Conservation (phyloP, 1,284 basidiomycete species). For the Marasmius oreades region DNA sequence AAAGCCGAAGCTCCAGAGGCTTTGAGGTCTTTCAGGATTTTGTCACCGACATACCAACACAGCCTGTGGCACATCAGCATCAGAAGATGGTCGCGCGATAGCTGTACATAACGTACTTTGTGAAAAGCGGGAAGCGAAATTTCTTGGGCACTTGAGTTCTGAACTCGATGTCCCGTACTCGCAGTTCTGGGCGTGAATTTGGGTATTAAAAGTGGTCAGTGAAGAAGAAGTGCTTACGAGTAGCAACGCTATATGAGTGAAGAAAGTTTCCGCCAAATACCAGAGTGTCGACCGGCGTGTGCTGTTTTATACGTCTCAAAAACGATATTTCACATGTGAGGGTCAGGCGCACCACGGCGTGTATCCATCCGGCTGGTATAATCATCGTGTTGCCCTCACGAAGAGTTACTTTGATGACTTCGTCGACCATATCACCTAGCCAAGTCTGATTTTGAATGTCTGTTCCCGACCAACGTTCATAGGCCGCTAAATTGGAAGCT, state of each 20-base stretch:
- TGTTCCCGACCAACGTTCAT: constrained; percentile 87
- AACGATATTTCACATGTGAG: constrained; percentile 3
- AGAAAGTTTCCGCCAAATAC: constrained; percentile 98
- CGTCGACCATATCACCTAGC: constrained; percentile 89
- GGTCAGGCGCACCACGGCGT: constrained; percentile 76
- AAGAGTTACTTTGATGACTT: constrained; percentile 83
- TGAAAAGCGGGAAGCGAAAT: constrained; percentile 88
- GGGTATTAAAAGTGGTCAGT: constrained; percentile 9
- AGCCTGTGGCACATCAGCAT: constrained; percentile 46
- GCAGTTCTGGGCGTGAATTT: constrained; percentile 60
- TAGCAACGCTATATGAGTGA: constrained; percentile 77
- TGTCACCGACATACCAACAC: constrained; percentile 88
- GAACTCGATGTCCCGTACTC: constrained; percentile 88
- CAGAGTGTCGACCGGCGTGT: constrained; percentile 88
- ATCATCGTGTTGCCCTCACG: constrained; percentile 92
- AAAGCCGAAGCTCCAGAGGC: constrained; percentile 46
- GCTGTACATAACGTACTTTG: constrained; percentile 48
- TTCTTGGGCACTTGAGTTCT: constrained; percentile 92
- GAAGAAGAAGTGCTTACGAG: constrained; percentile 44
- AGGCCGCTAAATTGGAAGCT: constrained; percentile 82
- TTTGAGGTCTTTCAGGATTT: constrained; percentile 71
- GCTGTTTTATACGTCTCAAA: constrained; percentile 38
- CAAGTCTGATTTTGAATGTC: constrained; percentile 85
- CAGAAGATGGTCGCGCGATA: neutral
- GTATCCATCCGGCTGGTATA: constrained; percentile 96